Conservation (phyloP, 805 yeast species). For the Nakazawaea populi region DNA sequence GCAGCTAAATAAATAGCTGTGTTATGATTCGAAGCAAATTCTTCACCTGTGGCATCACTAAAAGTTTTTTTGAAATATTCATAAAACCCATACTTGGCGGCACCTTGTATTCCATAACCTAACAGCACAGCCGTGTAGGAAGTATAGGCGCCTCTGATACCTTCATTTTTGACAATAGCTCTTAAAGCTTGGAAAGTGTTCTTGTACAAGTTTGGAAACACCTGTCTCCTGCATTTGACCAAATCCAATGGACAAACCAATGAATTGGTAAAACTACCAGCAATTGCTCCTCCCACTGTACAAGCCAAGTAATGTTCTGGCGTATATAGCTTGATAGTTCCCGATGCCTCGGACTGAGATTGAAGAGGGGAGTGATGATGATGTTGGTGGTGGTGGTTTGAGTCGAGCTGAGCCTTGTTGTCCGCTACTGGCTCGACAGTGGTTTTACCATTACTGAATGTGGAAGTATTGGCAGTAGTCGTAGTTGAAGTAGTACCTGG, state of each 20-base stretch:
- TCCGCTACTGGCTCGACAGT: background rate
- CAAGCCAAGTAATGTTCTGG: conserved; percentile 4
- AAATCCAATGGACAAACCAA: conserved; percentile 10
- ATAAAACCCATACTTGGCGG: conserved; percentile 10
- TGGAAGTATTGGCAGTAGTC: background rate
- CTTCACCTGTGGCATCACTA: conserved; percentile 31
- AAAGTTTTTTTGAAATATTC: conserved; percentile 8
- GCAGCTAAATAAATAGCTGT: conserved; percentile 46
- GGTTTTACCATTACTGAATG: background rate
- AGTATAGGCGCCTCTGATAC: conserved; percentile 25
- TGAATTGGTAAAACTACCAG: conserved; percentile 10
- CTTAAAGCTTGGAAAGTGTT: conserved; percentile 38
- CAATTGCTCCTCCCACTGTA: conserved; percentile 8
- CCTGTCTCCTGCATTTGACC: conserved; percentile 8
- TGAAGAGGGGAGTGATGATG: conserved; percentile 7
- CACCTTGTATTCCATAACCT: conserved; percentile 11
- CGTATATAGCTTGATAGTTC: conserved; percentile 5
- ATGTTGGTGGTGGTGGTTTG: background rate
- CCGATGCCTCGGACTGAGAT: background rate
- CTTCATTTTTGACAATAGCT: conserved; percentile 34
- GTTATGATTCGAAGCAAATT: conserved; percentile 50
- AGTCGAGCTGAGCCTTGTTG: background rate
- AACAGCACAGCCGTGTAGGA: conserved; percentile 8
- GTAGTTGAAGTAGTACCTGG: too few relatives aligned
- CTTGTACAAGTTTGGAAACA: conserved; percentile 26